Evolutionary conservation across 495 filamentous ascomycete species (phyloP), one percentile per base, ranked within the genome.

Genomic region (Penicillium canariense): DNA sequence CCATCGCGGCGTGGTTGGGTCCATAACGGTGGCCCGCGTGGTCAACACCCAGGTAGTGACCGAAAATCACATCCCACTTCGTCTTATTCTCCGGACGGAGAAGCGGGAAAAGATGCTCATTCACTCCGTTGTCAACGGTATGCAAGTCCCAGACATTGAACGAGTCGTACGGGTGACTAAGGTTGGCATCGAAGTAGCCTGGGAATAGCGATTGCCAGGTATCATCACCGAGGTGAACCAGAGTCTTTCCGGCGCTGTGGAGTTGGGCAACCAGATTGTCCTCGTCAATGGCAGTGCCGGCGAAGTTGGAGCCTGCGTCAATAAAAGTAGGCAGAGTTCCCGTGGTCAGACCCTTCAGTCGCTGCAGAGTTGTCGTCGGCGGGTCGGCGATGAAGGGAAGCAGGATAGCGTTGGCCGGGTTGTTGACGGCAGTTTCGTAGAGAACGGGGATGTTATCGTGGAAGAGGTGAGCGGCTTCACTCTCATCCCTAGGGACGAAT

Each of bases 111-210:
- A 98, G 83, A 66, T 97, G 86, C 62, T 96, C 87, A 11, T 82
- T 88, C n/a, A 98, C 94, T 1, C 94, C 94, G 61, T 96, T 95
- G 62, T 98, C 94, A 14, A 98, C 88, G 0, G 95, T 97, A 63
- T 97, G 91, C 63, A 98, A 69, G 68, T 98, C 94, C 91, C 91
- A 97, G 4, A 97, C 94, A 65, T 97, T 97, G 70, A 98, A 92
- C 36, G 93, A 97, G 68, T 97, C 92, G 67, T 95, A 97, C 2
- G 94, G 82, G 54, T 77, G 79, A 52, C 90, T 94, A 47, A 97
- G 80, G 36, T 91, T 87, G 2, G 81, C 74, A 65, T 96, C 87
- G 62, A 98, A 97, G 68, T 95, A 89, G 7, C 82, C 90, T 0
- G 95, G 95, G 63, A 97, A 98, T 34, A 98, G 72, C 32, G 88